Evolutionary conservation across 805 yeast species (phyloP).

Genomic region (Metschnikowia colocasiae): DNA sequence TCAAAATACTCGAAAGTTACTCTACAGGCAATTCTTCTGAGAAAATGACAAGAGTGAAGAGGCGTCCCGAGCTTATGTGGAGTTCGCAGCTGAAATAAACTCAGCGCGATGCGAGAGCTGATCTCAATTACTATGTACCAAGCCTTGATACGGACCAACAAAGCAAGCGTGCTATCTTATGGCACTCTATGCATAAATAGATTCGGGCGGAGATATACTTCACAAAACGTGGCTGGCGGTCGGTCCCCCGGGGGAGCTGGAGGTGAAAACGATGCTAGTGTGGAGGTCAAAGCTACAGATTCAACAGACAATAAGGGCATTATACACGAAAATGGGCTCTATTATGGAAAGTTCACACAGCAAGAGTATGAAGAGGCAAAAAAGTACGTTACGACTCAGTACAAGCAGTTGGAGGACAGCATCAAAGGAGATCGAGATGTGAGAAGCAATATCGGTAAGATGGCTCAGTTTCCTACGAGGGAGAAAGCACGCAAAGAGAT

Average conservation of each 20-base stretch:
- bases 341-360: constrained; percentile 34
- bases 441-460: constrained; percentile 34
- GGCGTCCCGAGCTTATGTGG: too few relatives aligned
- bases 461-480: constrained; percentile 35
- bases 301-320: constrained; percentile 6
- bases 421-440: constrained; percentile 37
- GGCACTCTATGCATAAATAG: background rate
- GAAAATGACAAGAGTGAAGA: too few relatives aligned
- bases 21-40: too few relatives aligned
- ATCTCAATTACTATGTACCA: background rate
- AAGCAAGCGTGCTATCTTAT: background rate
- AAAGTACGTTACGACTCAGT: constrained; percentile 29
- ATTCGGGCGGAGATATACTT: background rate
- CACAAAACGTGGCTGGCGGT: background rate
- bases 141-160: background rate
- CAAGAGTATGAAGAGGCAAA: constrained; percentile 40
- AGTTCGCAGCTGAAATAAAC: background rate
- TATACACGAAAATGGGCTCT: constrained; percentile 26
- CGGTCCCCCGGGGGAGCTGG: background rate
- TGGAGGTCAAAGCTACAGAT: background rate
- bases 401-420: constrained; percentile 28
- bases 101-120: background rate
- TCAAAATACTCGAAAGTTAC: too few relatives aligned
- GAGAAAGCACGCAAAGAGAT: constrained; percentile 11
- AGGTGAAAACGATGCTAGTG: background rate